Evolutionary conservation across 306 rosid species (phyloP).

Genomic region (Fragaria nilgerrensis): DNA sequence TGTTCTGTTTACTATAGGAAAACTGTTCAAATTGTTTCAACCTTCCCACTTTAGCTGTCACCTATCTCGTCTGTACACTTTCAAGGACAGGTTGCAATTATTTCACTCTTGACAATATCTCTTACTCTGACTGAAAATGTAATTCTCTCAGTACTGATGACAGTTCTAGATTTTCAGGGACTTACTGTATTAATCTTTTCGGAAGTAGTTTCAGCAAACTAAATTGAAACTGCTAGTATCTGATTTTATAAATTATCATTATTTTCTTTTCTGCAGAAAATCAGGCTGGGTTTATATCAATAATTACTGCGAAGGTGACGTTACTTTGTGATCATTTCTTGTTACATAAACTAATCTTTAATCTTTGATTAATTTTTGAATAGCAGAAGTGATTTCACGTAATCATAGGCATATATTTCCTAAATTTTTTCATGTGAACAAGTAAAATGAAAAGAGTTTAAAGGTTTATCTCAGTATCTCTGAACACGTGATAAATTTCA

Average conservation of each 20-base stretch:
- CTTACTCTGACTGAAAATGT: not conserved
- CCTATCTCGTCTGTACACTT: not conserved
- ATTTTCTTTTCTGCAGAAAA: conserved; percentile 54
- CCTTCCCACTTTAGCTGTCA: not conserved
- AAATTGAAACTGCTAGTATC: conserved; percentile 2
- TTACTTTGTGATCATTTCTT: conserved; percentile 15
- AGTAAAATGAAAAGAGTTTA: not conserved
- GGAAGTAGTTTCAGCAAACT: not conserved
- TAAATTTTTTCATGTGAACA: not conserved
- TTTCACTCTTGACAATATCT: not conserved
- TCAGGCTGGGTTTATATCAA: conserved; percentile 79
- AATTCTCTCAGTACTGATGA: not conserved
- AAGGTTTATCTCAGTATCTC: not conserved
- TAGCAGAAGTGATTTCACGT: not conserved
- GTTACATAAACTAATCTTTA: not conserved
- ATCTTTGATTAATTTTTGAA: conserved; percentile 1
- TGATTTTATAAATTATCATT: not conserved
- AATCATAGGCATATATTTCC: not conserved
- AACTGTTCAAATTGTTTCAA: not conserved
- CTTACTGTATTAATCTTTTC: not conserved
- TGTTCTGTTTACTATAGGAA: not conserved
- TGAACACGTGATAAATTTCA: not conserved
- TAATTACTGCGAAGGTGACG: conserved; percentile 75
- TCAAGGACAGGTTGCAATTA: not conserved
- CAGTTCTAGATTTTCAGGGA: not conserved